These are phyloP conservation scores for Euclidium syriacum DNA, from an alignment of 345 rosid genomes.

Conservation along the genomic window DNA sequence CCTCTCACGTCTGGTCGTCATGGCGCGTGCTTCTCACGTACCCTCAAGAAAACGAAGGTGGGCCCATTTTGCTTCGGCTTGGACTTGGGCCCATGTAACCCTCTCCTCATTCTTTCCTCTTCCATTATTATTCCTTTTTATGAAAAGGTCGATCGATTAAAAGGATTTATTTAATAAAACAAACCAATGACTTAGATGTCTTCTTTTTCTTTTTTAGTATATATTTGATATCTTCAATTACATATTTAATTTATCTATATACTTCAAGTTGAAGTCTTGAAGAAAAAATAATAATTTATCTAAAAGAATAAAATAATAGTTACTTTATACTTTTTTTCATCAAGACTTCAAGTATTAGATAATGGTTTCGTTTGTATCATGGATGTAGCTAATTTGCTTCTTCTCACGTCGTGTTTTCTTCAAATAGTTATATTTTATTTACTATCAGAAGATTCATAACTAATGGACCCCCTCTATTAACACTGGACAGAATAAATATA, in stretches of 20 bases:
- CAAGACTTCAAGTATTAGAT: not conserved
- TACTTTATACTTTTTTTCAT: not conserved
- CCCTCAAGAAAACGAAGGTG: not conserved
- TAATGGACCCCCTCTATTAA: not conserved
- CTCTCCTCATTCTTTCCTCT: not conserved
- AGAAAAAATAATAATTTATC: too few relatives aligned
- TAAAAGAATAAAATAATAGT: too few relatives aligned
- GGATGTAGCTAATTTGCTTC: conserved; percentile 12
- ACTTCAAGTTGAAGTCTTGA: too few relatives aligned
- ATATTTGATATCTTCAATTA: not conserved
- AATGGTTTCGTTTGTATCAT: conserved; percentile 10
- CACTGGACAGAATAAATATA: not conserved
- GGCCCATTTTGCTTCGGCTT: conserved; percentile 13
- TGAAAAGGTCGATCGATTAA: too few relatives aligned
- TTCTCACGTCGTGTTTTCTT: conserved; percentile 28
- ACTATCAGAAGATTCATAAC: too few relatives aligned
- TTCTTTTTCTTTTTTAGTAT: too few relatives aligned
- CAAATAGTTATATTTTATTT: not conserved
- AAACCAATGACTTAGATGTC: conserved; percentile 14
- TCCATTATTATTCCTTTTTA: not conserved
- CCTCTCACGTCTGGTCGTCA: conserved; percentile 27
- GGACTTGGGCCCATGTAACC: conserved; percentile 20
- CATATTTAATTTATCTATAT: not conserved
- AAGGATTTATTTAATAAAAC: not conserved
- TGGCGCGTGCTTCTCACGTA: conserved; percentile 14